phyloP scores from a whole-genome alignment of 202 grass and related monocot species.

The Bolboschoenoplectus hybrid region DNA sequence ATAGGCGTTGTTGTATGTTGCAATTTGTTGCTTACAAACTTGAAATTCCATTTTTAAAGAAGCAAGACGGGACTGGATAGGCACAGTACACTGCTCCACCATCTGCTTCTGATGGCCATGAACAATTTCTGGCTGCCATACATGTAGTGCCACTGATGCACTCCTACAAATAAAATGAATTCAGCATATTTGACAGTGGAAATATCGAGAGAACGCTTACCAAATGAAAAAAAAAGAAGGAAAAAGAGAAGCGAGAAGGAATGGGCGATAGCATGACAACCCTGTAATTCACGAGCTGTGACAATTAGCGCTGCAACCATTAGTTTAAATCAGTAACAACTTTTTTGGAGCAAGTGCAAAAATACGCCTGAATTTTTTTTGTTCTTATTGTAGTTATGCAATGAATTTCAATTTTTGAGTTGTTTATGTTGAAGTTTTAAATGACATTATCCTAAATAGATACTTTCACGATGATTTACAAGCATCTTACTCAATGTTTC shows the following conservation, averaged over 20 bases:
- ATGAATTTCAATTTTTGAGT: slow-evolving; percentile 11
- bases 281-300: background rate
- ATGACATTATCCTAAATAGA: background rate
- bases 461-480: background rate
- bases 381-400: background rate
- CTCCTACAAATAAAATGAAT: slow-evolving; percentile 54
- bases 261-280: background rate
- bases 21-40: slow-evolving; percentile 98
- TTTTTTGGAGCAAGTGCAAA: background rate
- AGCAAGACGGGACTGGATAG: slow-evolving; percentile 69
- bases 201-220: background rate
- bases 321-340: background rate
- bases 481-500: background rate
- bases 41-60: slow-evolving; percentile 79
- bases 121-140: slow-evolving; percentile 96
- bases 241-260: background rate
- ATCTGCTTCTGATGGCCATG: slow-evolving; percentile 75
- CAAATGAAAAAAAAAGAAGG: background rate
- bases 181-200: slow-evolving; percentile 16
- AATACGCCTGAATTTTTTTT: background rate
- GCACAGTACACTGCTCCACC: slow-evolving; percentile 90
- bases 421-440: background rate
- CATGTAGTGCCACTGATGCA: slow-evolving; percentile 80
- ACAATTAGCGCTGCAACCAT: background rate
- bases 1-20: slow-evolving; percentile 63